Evolutionary conservation across 1,284 basidiomycete genomes (phyloP), one percentile per base, ranked within the genome.

Genomic region (Anthracocystis setariae): DNA sequence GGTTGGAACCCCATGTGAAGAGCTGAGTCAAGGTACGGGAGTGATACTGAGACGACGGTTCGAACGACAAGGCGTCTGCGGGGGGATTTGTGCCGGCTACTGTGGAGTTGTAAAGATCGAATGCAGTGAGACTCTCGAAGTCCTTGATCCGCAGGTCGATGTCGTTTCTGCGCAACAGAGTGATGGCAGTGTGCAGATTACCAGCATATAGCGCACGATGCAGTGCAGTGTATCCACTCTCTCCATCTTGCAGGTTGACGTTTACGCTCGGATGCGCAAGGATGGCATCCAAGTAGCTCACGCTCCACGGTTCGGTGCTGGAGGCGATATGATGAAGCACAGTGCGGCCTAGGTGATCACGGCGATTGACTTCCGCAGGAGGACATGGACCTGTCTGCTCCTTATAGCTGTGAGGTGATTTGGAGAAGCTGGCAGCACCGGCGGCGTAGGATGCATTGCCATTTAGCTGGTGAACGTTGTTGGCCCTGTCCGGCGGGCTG

Each of bases 1-100:
- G 87, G 81, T 98, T 98, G 15, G 88, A 86, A 15, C 96, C 96
- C 95, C 95, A 99, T 0, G 91, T 92, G 75, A 89, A 91, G 13
- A 98, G 84, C 54, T 96, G 86, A 8, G 65, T 73, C 44, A 72
- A 42, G 0, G 63, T 72, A 17, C 69, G 63, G 0, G 48, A 62
- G 18, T 72, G 59, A 18, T 61, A 57, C 8, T 66, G 51, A 10
- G 54, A 54, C 3, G 43, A 20, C 0, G 55, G 24, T 10, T 73
- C 61, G 23, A 53, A 63, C 3, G 53, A 57, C 12, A 73, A 32
- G 2, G 70, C 60, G 43, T 73, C 66, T 7, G 64, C 37, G 7
- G 52, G 47, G 0, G 79, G 80, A 51, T 75, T 77, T 5, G 79
- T 80, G 10, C 80, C 80, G 1, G 66, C 56, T 13, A 82, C 74